Evolutionary conservation across 805 yeast species (phyloP).

Genomic region (Groenewaldozyma tartarivorans): DNA sequence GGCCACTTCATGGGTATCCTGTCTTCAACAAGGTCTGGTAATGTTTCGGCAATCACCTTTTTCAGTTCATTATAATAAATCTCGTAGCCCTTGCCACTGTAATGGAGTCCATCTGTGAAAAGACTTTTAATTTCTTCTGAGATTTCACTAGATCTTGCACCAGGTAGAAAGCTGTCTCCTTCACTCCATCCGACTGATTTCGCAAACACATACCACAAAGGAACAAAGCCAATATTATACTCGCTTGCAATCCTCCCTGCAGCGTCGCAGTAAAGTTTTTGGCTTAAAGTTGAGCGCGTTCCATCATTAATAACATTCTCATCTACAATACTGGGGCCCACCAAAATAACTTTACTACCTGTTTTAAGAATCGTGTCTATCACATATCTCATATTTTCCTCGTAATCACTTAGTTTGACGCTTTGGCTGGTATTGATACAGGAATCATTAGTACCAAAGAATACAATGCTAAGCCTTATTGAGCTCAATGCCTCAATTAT

Average conservation of each 20-base stretch:
- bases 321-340: constrained; percentile 52
- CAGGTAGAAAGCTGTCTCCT: constrained; percentile 12
- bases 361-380: constrained; percentile 32
- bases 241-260: constrained; percentile 36
- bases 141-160: neutral
- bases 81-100: constrained; percentile 42
- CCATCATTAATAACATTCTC: constrained; percentile 7
- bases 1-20: constrained; percentile 2
- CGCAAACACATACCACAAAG: constrained; percentile 39
- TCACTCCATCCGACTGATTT: constrained; percentile 34
- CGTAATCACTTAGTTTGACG: constrained; percentile 44
- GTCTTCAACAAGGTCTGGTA: constrained; percentile 35
- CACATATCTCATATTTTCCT: constrained; percentile 38
- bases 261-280: constrained; percentile 37
- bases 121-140: constrained; percentile 15
- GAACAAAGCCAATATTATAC: constrained; percentile 45
- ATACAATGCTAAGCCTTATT: constrained; percentile 37
- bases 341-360: constrained; percentile 43
- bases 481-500: constrained; percentile 29
- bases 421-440: constrained; percentile 32
- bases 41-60: constrained; percentile 30
- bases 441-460: constrained; percentile 79
- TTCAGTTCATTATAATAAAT: constrained; percentile 37
- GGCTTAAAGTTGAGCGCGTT: constrained; percentile 27
- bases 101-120: constrained; percentile 53